A percentile compares a stretch with the other conserved stretches of the same genome.
These are phyloP conservation scores for Liquidambar formosana DNA, from an alignment of 164 flowering plant genomes.

Conservation along the genomic window DNA sequence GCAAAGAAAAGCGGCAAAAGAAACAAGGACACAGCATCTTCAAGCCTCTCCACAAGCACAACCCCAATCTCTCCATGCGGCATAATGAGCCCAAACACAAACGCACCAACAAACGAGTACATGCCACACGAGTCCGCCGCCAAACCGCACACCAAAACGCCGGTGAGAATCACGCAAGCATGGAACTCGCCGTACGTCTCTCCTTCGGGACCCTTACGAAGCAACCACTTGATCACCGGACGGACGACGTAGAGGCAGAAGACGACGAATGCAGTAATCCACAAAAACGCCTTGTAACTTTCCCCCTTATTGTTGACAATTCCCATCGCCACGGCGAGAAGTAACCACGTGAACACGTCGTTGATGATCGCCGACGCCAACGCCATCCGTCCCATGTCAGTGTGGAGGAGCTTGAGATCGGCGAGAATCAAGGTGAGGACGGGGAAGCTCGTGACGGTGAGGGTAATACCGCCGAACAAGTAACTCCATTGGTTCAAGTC, in stretches of 20 bases:
- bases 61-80: constrained; percentile 31
- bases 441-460: constrained; percentile 34
- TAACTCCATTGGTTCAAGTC: no score
- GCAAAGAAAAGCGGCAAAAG: constrained; percentile 37
- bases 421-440: constrained; percentile 26
- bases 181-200: constrained; percentile 22
- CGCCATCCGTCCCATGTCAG: constrained; percentile 35
- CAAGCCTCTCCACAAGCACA: constrained; percentile 29
- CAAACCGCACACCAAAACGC: constrained; percentile 16
- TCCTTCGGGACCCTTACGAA: constrained; percentile 8
- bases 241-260: constrained; percentile 20
- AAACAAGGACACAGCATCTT: constrained; percentile 33
- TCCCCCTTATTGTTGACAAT: not conserved
- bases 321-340: constrained; percentile 14
- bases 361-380: constrained; percentile 26
- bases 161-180: constrained; percentile 21
- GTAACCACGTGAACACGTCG: constrained; percentile 31
- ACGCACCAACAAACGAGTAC: constrained; percentile 42
- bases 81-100: constrained; percentile 37
- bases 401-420: constrained; percentile 32
- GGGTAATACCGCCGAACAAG: no score
- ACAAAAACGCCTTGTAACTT: not conserved
- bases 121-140: constrained; percentile 30
- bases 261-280: constrained; percentile 13
- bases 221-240: constrained; percentile 22